A percentile compares a stretch with the other conserved stretches of the same genome.
phyloP scores from a whole-genome alignment of 108 stramenopile species.

The Epithemia pelagica region DNA sequence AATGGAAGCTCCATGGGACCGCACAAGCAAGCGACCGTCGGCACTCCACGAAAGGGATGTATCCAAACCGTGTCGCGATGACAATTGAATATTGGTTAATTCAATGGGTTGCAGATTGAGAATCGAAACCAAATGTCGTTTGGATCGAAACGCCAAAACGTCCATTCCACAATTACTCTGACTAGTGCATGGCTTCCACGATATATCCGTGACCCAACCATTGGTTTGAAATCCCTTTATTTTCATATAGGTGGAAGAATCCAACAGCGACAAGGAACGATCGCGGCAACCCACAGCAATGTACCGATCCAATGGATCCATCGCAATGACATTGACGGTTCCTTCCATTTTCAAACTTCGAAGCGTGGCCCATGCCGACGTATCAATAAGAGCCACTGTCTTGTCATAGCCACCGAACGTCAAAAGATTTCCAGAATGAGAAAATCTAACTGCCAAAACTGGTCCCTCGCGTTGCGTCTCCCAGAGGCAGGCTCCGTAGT shows the following conservation, averaged over 20 bases:
- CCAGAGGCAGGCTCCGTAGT: conserved; percentile 2
- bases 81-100: conserved; percentile 1
- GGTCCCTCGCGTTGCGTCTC: conserved; percentile 10
- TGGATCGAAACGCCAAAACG: conserved; percentile 21
- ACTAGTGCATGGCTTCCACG: conserved; percentile 10
- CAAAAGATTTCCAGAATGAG: conserved; percentile 8
- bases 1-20: conserved; percentile 6
- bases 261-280: conserved; percentile 19
- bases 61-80: conserved; percentile 6
- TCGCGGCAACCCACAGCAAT: conserved; percentile 24
- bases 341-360: conserved; percentile 24
- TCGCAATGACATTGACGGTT: conserved; percentile 20
- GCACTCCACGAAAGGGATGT: conserved; percentile 18
- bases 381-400: conserved; percentile 16
- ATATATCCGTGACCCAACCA: conserved; percentile 29
- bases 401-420: conserved; percentile 31
- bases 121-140: conserved; percentile 8
- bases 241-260: conserved; percentile 23
- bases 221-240: conserved; percentile 20
- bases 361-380: conserved; percentile 12
- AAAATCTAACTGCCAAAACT: conserved; percentile 11
- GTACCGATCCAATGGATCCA: conserved; percentile 23
- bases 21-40: conserved; percentile 17
- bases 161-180: conserved; percentile 4
- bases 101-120: conserved; percentile 22